phyloP scores from a whole-genome alignment of 352 stramenopile genomes.

The Saprolegnia diclina region DNA sequence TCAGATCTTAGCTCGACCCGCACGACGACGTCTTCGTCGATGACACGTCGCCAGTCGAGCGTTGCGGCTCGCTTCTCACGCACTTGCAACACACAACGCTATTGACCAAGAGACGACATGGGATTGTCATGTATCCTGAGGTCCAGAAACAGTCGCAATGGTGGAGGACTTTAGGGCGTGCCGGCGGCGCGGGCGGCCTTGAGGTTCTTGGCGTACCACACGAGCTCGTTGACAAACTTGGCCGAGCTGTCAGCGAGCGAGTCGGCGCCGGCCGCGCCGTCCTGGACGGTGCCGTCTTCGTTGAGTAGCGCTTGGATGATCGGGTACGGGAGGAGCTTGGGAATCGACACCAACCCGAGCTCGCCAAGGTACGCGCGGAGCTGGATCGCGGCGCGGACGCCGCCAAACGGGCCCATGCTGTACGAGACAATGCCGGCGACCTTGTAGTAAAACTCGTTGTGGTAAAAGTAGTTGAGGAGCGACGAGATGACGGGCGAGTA shows the following conservation, averaged over 20 bases:
- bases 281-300: conserved; percentile 36
- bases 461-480: conserved; percentile 57
- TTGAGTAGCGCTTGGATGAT: conserved; percentile 41
- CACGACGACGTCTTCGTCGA: no score
- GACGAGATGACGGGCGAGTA: conserved; percentile 49
- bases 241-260: background rate
- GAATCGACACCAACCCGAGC: conserved; percentile 35
- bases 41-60: no score
- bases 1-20: no score
- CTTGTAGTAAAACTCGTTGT: conserved; percentile 51
- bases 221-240: conserved; percentile 3
- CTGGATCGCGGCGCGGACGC: conserved; percentile 40
- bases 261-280: background rate
- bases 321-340: conserved; percentile 34
- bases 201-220: conserved; percentile 8
- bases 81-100: no score
- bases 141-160: no score
- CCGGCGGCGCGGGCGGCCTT: conserved; percentile 11
- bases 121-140: no score
- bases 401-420: conserved; percentile 54
- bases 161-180: background rate
- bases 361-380: conserved; percentile 50
- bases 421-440: conserved; percentile 53
- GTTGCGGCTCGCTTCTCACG: no score
- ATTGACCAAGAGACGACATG: no score